Conservation (phyloP, 2,329 filamentous ascomycete genomes). For the Penicillium hordei region DNA sequence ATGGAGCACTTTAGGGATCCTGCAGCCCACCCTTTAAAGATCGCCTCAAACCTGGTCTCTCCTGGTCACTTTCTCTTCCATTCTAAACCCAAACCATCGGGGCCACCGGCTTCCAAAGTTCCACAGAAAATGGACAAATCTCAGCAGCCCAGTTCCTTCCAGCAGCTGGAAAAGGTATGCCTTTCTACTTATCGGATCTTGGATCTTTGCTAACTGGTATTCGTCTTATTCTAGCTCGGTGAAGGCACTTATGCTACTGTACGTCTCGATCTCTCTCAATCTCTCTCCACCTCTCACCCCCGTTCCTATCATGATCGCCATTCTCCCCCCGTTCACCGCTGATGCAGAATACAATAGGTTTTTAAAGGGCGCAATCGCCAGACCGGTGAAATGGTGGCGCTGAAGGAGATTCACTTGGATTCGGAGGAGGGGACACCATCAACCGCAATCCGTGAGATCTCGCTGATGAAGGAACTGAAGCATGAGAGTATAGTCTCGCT, state of each 20-base stretch:
- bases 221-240: constrained; percentile 60
- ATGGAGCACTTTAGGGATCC: constrained; percentile 27
- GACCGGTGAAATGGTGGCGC: constrained; percentile 90
- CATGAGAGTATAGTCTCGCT: constrained; percentile 97
- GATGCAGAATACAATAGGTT: constrained; percentile 58
- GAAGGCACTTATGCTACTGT: constrained; percentile 99
- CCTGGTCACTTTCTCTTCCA: constrained; percentile 39
- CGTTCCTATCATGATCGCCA: not conserved
- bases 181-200: not conserved
- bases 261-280: constrained; percentile 43
- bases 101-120: constrained; percentile 16
- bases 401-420: constrained; percentile 98
- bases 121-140: constrained; percentile 75
- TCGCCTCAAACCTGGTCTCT: constrained; percentile 37
- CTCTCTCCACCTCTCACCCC: constrained; percentile 3
- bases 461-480: constrained; percentile 98
- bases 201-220: constrained; percentile 29
- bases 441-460: constrained; percentile 97
- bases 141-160: constrained; percentile 92
- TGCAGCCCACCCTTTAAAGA: constrained; percentile 31
- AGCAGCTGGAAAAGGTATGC: constrained; percentile 84
- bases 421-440: constrained; percentile 97
- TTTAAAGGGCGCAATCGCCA: constrained; percentile 98
- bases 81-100: constrained; percentile 21
- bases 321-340: constrained; percentile 15